Evolutionary conservation across 352 stramenopile genomes (phyloP).

Genomic region (Phytophthora constricta): DNA sequence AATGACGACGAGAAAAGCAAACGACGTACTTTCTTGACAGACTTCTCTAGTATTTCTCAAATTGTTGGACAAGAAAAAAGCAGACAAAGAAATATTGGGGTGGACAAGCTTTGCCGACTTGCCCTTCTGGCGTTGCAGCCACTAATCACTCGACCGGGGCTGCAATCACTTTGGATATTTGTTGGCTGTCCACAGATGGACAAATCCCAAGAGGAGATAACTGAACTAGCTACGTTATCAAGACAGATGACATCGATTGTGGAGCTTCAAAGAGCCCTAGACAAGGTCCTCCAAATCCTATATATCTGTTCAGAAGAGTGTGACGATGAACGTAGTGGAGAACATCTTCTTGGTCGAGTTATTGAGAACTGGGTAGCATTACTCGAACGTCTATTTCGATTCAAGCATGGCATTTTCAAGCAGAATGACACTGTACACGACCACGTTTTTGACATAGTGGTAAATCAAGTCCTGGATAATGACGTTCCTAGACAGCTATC

Average conservation of each 20-base stretch:
- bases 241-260: slow-evolving; percentile 17
- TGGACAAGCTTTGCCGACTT: slow-evolving; percentile 22
- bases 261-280: background rate
- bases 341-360: background rate
- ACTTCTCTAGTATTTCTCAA: slow-evolving; percentile 25
- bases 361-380: slow-evolving; percentile 9
- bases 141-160: slow-evolving; percentile 8
- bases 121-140: slow-evolving; percentile 23
- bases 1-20: background rate
- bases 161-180: slow-evolving; percentile 23
- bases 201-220: background rate
- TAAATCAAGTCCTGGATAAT: background rate
- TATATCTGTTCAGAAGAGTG: slow-evolving; percentile 3
- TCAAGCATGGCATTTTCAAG: background rate
- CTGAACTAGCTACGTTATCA: background rate
- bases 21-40: slow-evolving; percentile 7
- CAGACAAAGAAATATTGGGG: background rate
- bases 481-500: slow-evolving; percentile 17
- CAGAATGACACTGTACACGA: background rate
- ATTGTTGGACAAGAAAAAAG: slow-evolving; percentile 1
- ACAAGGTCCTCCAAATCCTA: slow-evolving; percentile 4
- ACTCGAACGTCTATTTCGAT: slow-evolving; percentile 14
- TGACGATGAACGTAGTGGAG: background rate
- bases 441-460: slow-evolving; percentile 3
- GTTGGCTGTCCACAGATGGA: slow-evolving; percentile 1